phyloP scores from a whole-genome alignment of 805 yeast genomes.

The Ogataea pilisensis region DNA sequence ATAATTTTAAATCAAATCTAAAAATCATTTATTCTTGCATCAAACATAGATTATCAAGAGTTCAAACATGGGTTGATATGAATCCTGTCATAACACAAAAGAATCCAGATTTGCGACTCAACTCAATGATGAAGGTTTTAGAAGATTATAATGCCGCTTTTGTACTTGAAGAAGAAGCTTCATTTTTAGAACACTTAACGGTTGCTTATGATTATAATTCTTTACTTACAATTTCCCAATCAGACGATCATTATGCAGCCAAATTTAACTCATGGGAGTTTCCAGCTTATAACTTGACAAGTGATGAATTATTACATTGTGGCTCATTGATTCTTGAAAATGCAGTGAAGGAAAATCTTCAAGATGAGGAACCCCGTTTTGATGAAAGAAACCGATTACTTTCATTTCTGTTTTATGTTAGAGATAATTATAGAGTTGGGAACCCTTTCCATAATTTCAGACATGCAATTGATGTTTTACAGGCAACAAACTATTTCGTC shows the following conservation, averaged over 20 bases:
- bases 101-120: conserved; percentile 21
- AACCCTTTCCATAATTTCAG: conserved; percentile 94
- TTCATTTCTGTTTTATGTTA: conserved; percentile 58
- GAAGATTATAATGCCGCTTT: conserved; percentile 1
- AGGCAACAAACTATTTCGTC: conserved; percentile 73
- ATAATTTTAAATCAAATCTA: conserved; percentile 9
- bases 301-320: conserved; percentile 63
- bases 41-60: conserved; percentile 30
- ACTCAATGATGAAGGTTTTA: conserved; percentile 34
- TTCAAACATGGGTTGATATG: conserved; percentile 41
- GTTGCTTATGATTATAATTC: conserved; percentile 27
- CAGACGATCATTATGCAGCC: conserved; percentile 22
- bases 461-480: conserved; percentile 94
- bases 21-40: conserved; percentile 7
- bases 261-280: conserved; percentile 61
- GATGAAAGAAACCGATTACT: conserved; percentile 40
- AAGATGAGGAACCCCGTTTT: background rate
- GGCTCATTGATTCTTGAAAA: conserved; percentile 49
- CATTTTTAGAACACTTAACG: conserved; percentile 21
- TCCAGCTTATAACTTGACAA: conserved; percentile 59
- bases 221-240: conserved; percentile 22
- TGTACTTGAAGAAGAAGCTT: conserved; percentile 9
- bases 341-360: background rate
- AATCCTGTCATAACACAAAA: conserved; percentile 13
- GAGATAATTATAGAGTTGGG: conserved; percentile 77